Evolutionary conservation across 345 rosid species (phyloP).

Genomic region (Noccaea caerulescens): DNA sequence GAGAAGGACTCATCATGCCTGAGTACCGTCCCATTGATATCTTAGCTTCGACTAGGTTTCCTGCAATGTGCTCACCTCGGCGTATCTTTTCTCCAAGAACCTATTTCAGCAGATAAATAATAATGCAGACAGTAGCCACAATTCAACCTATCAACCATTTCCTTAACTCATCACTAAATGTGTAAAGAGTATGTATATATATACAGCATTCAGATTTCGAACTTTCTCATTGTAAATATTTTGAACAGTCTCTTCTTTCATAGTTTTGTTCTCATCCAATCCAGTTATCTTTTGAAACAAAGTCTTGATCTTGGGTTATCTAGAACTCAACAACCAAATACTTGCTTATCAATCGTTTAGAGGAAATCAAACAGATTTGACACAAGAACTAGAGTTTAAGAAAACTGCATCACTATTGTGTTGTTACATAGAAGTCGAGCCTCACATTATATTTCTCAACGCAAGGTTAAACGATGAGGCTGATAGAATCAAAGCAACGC

Average conservation of each 20-base stretch:
- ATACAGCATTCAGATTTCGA: constrained; percentile 9
- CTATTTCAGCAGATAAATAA: constrained; percentile 46
- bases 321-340: neutral
- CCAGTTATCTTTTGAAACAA: neutral
- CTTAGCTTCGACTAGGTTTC: constrained; percentile 62
- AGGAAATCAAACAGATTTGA: neutral
- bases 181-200: constrained; percentile 35
- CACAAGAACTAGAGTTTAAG: neutral
- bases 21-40: constrained; percentile 57
- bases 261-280: neutral
- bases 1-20: constrained; percentile 55
- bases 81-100: constrained; percentile 66
- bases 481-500: neutral
- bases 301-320: neutral
- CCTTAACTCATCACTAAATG: constrained; percentile 22
- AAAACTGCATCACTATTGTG: neutral
- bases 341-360: constrained; percentile 9
- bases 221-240: constrained; percentile 9
- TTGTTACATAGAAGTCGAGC: neutral
- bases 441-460: neutral
- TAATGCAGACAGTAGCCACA: neutral
- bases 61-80: constrained; percentile 68
- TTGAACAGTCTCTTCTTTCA: constrained; percentile 1
- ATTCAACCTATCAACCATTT: constrained; percentile 26
- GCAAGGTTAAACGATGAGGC: neutral